phyloP scores from a whole-genome alignment of 345 rosid genomes.

The Mercurialis annua region DNA sequence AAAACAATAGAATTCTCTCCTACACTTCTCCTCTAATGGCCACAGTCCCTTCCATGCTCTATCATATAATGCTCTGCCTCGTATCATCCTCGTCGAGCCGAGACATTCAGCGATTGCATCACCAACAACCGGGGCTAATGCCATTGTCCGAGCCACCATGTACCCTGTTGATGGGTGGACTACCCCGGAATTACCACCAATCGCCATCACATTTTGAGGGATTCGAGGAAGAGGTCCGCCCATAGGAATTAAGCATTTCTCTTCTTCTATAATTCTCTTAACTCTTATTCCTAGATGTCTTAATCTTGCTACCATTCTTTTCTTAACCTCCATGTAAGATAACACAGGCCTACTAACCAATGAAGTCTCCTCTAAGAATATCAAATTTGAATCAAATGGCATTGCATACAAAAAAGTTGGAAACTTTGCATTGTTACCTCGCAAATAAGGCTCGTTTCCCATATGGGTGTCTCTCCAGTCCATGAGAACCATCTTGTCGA shows the following conservation, averaged over 20 bases:
- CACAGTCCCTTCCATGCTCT: conserved; percentile 57
- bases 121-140: conserved; percentile 45
- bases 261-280: conserved; percentile 50
- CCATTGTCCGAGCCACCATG: conserved; percentile 54
- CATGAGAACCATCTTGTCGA: conserved; percentile 68
- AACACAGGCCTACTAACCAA: conserved; percentile 56
- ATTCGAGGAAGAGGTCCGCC: conserved; percentile 65
- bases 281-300: conserved; percentile 63
- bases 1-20: conserved; percentile 48
- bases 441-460: conserved; percentile 54
- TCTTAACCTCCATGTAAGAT: conserved; percentile 51
- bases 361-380: conserved; percentile 64
- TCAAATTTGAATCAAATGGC: conserved; percentile 51
- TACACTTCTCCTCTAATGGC: conserved; percentile 43
- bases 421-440: conserved; percentile 34
- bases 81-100: conserved; percentile 60
- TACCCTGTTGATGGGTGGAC: conserved; percentile 76
- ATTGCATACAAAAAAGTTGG: conserved; percentile 63
- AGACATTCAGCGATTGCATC: conserved; percentile 56
- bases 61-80: conserved; percentile 51
- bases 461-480: conserved; percentile 78
- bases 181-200: conserved; percentile 61
- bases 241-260: conserved; percentile 76
- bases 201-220: conserved; percentile 60
- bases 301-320: conserved; percentile 61